These are phyloP conservation scores for Russula earlei DNA, from an alignment of 768 basidiomycete genomes.

Conservation along the genomic window DNA sequence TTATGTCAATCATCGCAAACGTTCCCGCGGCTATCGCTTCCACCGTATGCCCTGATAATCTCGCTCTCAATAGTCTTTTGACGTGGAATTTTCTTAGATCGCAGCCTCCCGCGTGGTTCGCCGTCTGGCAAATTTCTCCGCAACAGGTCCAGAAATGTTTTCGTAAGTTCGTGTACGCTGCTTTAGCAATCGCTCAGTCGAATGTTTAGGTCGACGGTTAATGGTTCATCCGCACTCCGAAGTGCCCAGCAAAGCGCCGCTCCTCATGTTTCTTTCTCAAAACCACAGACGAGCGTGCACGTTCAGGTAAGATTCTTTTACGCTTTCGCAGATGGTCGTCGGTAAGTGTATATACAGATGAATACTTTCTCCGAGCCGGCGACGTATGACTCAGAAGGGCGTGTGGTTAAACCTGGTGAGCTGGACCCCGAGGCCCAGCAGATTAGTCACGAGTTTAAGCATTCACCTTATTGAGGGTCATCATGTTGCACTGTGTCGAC, in stretches of 20 bases:
- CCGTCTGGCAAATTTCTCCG: conserved; percentile 42
- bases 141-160: conserved; percentile 25
- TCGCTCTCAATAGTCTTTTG: neutral
- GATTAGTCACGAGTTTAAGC: conserved; percentile 56
- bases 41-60: neutral
- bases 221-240: conserved; percentile 18
- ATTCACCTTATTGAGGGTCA: conserved; percentile 26
- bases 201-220: conserved; percentile 17
- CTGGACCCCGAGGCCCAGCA: conserved; percentile 53
- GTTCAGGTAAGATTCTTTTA: conserved; percentile 28
- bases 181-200: conserved; percentile 19
- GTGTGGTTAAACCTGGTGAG: conserved; percentile 32
- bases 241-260: neutral
- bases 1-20: conserved; percentile 60
- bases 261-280: conserved; percentile 13
- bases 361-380: conserved; percentile 26
- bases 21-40: conserved; percentile 42
- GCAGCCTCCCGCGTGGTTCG: conserved; percentile 53
- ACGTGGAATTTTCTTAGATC: conserved; percentile 31
- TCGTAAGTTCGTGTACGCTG: conserved; percentile 7
- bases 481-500: neutral
- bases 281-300: conserved; percentile 24
- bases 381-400: conserved; percentile 52
- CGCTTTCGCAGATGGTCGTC: too few species aligned
- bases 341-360: neutral